Base-by-base conservation (phyloP, 306 rosid species). In the Biancaea sappan region DNA sequence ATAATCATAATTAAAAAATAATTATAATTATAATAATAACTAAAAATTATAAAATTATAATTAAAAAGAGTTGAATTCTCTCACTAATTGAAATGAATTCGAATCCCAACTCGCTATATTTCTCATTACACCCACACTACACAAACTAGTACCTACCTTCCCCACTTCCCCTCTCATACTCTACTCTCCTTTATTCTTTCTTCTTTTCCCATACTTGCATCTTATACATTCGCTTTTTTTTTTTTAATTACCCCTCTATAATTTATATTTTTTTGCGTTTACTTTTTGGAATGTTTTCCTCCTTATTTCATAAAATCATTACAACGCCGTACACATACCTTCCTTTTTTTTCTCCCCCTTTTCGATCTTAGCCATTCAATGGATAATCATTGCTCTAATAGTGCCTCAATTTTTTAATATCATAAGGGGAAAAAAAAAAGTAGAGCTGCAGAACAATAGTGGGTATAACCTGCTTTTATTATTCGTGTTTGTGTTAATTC, bases 381-480 rank as follows among this genome's bases (percentile, higher is more conserved):
- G 47, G 46, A 25, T 79, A 26, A 79, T 79, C 57, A 79, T 79
- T 65, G 25, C 57, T 65, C 14, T 29, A 22, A 40, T 29, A 72
- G 59, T 52, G 82, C 38, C 47, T 22, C 34, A 1, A 48, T 32
- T 22, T 28, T 35, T 2, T 47, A 1, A 2, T 46, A 3, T 46
- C 2, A 16, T 2, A 9, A 60, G 8, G 37, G 8, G 1, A 37
- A 37, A 37, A 60, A 6, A 38, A 51, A 29, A 50, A 37, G 34
- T 47, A 51, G 26, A 32, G 16, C 35, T 32, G 35, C 37, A 16
- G 21, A n/a, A n/a, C n/a, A n/a, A n/a, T n/a, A n/a, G n/a, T n/a
- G n/a, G n/a, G n/a, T n/a, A n/a, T n/a, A n/a, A n/a, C n/a, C n/a
- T n/a, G n/a, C n/a, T n/a, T n/a, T n/a, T n/a, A n/a, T n/a, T n/a